Conservation (phyloP, 176 grass and related monocot genomes). For the Oryza officinalis region DNA sequence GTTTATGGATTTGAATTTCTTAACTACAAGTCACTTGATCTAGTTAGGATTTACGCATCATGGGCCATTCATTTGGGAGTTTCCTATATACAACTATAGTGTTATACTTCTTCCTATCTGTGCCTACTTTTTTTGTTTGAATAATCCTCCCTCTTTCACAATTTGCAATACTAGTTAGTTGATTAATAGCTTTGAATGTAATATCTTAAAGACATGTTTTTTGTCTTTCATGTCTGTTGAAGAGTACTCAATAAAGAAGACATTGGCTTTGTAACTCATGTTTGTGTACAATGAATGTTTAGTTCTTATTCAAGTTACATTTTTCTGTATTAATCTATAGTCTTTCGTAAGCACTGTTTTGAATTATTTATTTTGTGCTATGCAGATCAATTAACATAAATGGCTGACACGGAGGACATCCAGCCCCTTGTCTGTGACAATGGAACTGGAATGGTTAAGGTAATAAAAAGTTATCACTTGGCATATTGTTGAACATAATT, state of each 20-base stretch:
- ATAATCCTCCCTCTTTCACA: neutral
- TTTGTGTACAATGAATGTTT: neutral
- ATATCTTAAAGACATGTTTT: constrained; percentile 5
- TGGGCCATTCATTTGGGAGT: neutral
- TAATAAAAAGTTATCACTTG: constrained; percentile 29
- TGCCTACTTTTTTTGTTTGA: neutral
- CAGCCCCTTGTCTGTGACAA: constrained; percentile 95
- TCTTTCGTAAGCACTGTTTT: neutral
- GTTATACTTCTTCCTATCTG: neutral
- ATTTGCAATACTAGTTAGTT: neutral
- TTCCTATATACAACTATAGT: neutral
- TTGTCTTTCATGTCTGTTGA: neutral
- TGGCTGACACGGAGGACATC: constrained; percentile 79
- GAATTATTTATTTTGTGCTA: neutral
- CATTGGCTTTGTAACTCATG: neutral
- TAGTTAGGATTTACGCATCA: neutral
- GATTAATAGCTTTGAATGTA: neutral
- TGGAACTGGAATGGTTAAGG: constrained; percentile 94
- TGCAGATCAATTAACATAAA: constrained; percentile 41
- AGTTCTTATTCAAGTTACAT: neutral
- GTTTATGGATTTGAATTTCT: neutral
- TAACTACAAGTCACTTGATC: neutral
- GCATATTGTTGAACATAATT: constrained; percentile 3
- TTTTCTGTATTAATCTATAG: constrained; percentile 10
- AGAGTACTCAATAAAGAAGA: neutral